Base-by-base conservation (phyloP, 1,284 basidiomycete genomes). In the Cryptococcus sp. region DNA sequence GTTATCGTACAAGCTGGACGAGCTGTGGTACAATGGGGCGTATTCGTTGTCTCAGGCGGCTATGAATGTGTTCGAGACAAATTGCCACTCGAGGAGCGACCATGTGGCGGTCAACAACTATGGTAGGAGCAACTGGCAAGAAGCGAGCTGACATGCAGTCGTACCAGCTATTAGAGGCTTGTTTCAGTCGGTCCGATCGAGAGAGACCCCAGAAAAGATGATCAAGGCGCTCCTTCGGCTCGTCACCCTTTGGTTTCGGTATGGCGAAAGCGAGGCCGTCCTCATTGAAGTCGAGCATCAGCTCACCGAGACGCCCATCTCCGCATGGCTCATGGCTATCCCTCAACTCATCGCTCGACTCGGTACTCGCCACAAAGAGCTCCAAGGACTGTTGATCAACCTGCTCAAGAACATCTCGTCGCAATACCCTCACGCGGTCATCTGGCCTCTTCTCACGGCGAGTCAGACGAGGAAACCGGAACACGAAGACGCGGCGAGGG, bases 241-340 rank as follows among this genome's bases (percentile, higher is more conserved):
- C 7, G 77, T 98, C 34, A 97, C 94, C 0, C 75, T 98, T 4
- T 98, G 95, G 95, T 97, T 98, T 79, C 92, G 97, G 71, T 97
- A 86, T 68, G 94, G 94, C n/a, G 82, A 84, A 37, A 84, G 90
- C 57, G 83, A 88, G 49, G 84, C 91, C 50, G 91, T 98, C 52
- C 51, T 69, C 12, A 43, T 57, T n/a, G 63, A 65, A 32, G 60
- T 68, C 9, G 54, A 60, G 32, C 48, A 54, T 14, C 63, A 69
- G 36, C 60, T 69, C 5, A 49, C 45, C 16, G 26, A 48, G 0
- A 71, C 68, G 2, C 44, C 56, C 2, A 54, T 64, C 25, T 51
- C 47, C 9, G 47, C 55, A 0, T 71, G 69, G 69, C 53, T 71
- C 12, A 54, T 56, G 18, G 66, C 65, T 3, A 62, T 71, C 9